Base-by-base conservation (phyloP, 768 basidiomycete species). In the Kwoniella europaea region DNA sequence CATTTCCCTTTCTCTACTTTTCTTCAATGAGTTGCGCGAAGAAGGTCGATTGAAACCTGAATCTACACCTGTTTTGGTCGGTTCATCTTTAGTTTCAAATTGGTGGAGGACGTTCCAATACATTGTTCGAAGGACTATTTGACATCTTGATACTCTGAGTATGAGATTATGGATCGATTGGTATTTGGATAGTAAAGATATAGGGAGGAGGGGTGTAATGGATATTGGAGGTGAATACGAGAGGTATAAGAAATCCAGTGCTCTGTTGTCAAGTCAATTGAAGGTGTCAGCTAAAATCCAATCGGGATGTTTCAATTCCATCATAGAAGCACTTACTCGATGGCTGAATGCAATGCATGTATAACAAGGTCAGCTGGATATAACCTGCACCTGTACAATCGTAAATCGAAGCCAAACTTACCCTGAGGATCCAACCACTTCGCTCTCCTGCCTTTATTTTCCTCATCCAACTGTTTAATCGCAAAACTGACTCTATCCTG, bases 221-320 rank as follows among this genome's bases (percentile, higher is more conserved):
- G 92, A 88, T n/a, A 86, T 86, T 1, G 93, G 92, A n/a, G 92
- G 90, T 76, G 91, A 91, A 82, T 96, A 96, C 73, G 93, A 89
- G 85, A 96, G 89, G 78, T 92, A 92, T 15, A 96, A 84, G 79
- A 95, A 96, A 81, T 95, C 94, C 54, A 96, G 82, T 7, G 94
- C 93, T 81, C 27, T 27, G 27, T 27, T 27, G 27, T 27, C 27
- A 4, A 27, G 27, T 27, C 27, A 4, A 3, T 3, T 4, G 27
- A 27, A 27, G 27, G 3, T 27, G 27, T 27, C 27, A 27, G 27
- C 27, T 27, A 27, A 27, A 27, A 27, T 27, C 27, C 27, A 27
- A 27, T 27, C 27, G 27, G 27, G 27, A 27, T 27, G 27, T 27
- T 27, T 27, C 3, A 27, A 27, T 27, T 27, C 27, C 3, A 27